Percentiles rank a stretch among this genome's conserved stretches.
Evolutionary conservation across 208 protist genomes (phyloP).

Genomic region (Trypanosoma cruzi): DNA sequence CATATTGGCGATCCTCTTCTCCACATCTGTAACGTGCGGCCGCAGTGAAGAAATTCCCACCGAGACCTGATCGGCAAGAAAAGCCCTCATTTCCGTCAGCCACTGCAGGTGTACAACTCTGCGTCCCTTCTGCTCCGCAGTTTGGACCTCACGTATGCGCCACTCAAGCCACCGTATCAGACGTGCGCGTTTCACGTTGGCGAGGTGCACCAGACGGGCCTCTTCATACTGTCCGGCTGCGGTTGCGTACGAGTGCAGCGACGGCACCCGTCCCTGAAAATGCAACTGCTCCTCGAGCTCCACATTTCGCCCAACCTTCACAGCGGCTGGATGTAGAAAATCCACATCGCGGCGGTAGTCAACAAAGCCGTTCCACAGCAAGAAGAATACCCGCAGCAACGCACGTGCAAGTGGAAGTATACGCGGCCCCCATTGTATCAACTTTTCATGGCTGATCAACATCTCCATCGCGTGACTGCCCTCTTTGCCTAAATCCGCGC

Average conservation of each 20-base stretch:
- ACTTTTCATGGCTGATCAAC: background rate
- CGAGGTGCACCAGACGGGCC: constrained; percentile 28
- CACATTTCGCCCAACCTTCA: constrained; percentile 64
- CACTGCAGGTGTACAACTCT: constrained; percentile 2
- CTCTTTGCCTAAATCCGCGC: background rate
- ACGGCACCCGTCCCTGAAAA: constrained; percentile 59
- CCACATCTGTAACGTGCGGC: background rate
- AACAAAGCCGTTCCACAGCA: constrained; percentile 58
- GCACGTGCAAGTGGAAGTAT: constrained; percentile 48
- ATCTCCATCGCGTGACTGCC: background rate
- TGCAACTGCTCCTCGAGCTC: constrained; percentile 34
- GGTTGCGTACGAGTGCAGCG: constrained; percentile 44
- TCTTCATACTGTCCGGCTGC: constrained; percentile 68
- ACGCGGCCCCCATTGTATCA: constrained; percentile 21
- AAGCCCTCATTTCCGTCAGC: constrained; percentile 6
- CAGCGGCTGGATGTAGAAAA: constrained; percentile 54
- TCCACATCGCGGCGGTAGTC: constrained; percentile 74
- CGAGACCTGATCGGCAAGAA: background rate
- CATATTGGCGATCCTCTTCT: background rate
- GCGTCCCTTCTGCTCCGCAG: constrained; percentile 38
- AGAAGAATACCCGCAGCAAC: constrained; percentile 45
- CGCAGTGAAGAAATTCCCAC: background rate
- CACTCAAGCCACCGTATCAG: constrained; percentile 33
- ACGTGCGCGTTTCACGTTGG: constrained; percentile 20
- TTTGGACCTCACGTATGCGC: constrained; percentile 34